Evolutionary conservation across 208 protist species (phyloP).

Genomic region (Leishmania tarentolae): DNA sequence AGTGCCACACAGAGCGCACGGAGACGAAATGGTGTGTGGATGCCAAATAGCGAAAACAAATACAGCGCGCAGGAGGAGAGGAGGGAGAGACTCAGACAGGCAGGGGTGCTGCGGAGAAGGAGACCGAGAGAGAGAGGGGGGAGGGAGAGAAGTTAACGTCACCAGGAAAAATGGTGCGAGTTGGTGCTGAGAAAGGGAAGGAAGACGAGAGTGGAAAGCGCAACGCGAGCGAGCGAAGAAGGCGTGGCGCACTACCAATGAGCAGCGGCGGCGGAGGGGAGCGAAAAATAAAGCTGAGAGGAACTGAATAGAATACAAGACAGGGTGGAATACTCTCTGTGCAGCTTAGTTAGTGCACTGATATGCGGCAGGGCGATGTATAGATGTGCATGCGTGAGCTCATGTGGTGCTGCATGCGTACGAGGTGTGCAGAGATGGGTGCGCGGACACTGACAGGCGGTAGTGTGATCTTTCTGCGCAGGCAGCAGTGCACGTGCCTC

Average conservation of each 20-base stretch:
- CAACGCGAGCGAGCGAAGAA: background rate
- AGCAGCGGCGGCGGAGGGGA: background rate
- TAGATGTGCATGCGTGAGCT: background rate
- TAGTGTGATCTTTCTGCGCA: background rate
- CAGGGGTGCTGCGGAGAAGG: background rate
- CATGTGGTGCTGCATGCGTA: background rate
- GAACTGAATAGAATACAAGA: background rate
- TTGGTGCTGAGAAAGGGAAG: background rate
- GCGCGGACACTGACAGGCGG: background rate
- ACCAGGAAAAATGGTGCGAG: background rate
- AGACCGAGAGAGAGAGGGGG: background rate
- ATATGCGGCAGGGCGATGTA: background rate
- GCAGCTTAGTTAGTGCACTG: background rate
- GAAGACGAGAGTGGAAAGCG: background rate
- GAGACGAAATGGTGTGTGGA: no score
- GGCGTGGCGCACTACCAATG: background rate
- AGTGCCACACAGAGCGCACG: no score
- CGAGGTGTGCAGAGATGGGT: background rate
- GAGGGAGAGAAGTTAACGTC: background rate
- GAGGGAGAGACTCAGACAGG: background rate
- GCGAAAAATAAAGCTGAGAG: background rate
- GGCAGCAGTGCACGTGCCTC: background rate
- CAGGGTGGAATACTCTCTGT: background rate
- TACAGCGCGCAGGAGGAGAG: no score
- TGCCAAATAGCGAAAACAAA: no score